Base-by-base conservation (phyloP, 2,329 filamentous ascomycete genomes). In the Ophiostoma sp. region DNA sequence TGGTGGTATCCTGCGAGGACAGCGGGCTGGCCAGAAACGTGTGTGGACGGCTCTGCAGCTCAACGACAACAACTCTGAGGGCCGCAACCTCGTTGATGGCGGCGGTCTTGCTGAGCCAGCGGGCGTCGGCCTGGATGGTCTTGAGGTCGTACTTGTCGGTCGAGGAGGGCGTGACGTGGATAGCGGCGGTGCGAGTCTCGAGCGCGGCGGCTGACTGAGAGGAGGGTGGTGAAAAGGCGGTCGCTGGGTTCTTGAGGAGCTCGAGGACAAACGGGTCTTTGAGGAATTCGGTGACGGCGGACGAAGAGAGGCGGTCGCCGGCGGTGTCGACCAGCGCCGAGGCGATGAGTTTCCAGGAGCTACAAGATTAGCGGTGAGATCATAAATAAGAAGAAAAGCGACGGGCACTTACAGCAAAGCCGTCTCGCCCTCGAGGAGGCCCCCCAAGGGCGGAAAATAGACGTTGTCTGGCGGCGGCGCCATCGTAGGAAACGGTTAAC, bases 381-480 rank as follows among this genome's bases (percentile, higher is more conserved):
- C 63, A 57, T 59, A 64, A 4, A 48, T 31, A 39, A 74, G 69
- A 69, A 70, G 42, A 66, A 57, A 48, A 66, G 19, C 50, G 52
- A 68, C 52, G 69, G 33, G n/a, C n/a, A 86, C 91, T 81, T 87
- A 97, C 92, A 97, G 87, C 79, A 98, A 86, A 80, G 92, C 88
- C 79, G 89, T 88, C 82, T 95, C 91, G 83, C 93, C 93, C 78
- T 89, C 91, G 79, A 98, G 87, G 84, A 93, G 97, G 81, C 92
- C 90, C 83, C 94, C 92, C 82, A 98, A 87, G 80, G 94, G 90
- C 80, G 95, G 93, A 79, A 97, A 92, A 84, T 95, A 96, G 81
- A 88, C 86, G 80, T 86, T 85, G 84, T 92, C 91, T 79, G 89
- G 87, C 80, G 89, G 84, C 83, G 90, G 87, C 85, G 90, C 91